phyloP scores from a whole-genome alignment of 164 flowering plant species.

The Aristolochia contorta region DNA sequence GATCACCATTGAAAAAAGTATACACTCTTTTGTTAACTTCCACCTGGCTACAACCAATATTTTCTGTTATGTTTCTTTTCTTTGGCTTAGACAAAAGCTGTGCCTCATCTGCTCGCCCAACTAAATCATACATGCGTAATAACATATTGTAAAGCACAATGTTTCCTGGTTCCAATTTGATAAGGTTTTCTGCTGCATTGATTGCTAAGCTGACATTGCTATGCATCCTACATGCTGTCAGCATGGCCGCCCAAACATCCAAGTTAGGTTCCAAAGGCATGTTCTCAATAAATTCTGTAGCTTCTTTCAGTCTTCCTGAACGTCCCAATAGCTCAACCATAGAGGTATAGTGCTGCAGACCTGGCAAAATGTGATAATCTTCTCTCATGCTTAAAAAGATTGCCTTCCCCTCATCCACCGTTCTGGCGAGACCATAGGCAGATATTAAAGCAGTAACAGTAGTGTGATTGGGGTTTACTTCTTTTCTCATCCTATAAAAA shows the following conservation, averaged over 20 bases:
- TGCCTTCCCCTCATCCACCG: constrained; percentile 19
- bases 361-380: constrained; percentile 17
- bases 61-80: constrained; percentile 3
- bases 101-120: constrained; percentile 14
- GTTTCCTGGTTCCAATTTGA: constrained; percentile 15
- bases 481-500: constrained; percentile 15
- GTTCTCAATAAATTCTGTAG: constrained; percentile 12
- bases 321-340: constrained; percentile 22
- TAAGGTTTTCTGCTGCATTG: constrained; percentile 17
- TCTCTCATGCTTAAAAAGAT: constrained; percentile 18
- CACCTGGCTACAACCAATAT: constrained; percentile 12
- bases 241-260: constrained; percentile 19
- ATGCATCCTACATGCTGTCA: constrained; percentile 20
- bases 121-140: constrained; percentile 15
- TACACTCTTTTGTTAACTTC: constrained; percentile 15
- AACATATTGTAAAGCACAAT: constrained; percentile 3
- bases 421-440: constrained; percentile 16
- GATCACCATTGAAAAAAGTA: constrained; percentile 14
- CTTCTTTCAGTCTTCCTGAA: constrained; percentile 20
- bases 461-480: constrained; percentile 18
- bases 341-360: constrained; percentile 18
- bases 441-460: constrained; percentile 15
- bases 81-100: constrained; percentile 9
- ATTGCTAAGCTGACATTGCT: constrained; percentile 20
- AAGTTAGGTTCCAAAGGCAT: constrained; percentile 16